Evolutionary conservation across 2,329 filamentous ascomycete species (phyloP), one percentile per base, ranked within the genome.

Genomic region (Trichoderma atroviride): DNA sequence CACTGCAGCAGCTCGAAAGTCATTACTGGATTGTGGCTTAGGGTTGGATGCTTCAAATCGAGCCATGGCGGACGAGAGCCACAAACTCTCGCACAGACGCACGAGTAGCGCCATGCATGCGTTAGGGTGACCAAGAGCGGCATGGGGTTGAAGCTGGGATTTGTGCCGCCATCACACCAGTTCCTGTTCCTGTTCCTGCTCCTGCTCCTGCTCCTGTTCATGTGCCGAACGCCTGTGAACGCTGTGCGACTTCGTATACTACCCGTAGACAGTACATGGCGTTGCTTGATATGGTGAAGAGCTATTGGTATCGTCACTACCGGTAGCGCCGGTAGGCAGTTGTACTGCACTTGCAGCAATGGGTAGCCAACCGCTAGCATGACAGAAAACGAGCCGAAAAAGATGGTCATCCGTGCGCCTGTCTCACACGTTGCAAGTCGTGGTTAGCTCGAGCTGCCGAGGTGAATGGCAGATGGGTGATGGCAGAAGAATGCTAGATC

Each of bases 1-100:
- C 57, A 31, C 65, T 61, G 33, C 50, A 47, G 33, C 50, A 47
- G 57, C 27, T 59, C 29, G 29, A 58, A 50, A 35, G 29, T 16
- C 52, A 33, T 47, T 62, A 19, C 27, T 33, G 27, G 37, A 50
- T 33, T 33, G 37, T 50, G 40, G 59, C 40, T 61, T 31, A 31
- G 19, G 22, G 31, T 57, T 52, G 63, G 55, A 50, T 52, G 55
- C 37, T 55, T 58, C 27, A 22, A 66, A 59, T 66, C 40, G 63
- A 59, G 55, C 40, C 57, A 43, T 43, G 27, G 57, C 19, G 65
- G 56, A 43, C 57, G 57, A 40, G 65, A 33, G 33, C 50, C 22
- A 67, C 63, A 66, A 66, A 58, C 63, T 66, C 63, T 65, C 40
- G 29, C 63, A 58, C 55, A 52, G 63, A 67, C 55, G 24, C 37